Conservation (phyloP, 148 eudicot genomes). For the Fagopyrum tataricum region DNA sequence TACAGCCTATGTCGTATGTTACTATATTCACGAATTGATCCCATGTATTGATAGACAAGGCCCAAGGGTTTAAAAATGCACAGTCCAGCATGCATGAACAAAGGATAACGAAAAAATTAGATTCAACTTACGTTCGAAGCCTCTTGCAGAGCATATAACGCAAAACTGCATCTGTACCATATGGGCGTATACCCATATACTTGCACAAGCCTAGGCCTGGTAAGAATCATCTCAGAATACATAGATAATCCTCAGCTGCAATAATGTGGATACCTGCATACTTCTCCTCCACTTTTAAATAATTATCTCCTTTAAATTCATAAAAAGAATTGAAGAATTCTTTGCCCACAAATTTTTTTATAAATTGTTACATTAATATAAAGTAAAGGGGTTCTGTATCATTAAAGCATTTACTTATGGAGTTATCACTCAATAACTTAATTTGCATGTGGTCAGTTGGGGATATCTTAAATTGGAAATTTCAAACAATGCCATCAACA, state of each 20-base stretch:
- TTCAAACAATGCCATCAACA: neutral
- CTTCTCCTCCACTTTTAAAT: neutral
- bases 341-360: neutral
- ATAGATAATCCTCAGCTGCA: neutral
- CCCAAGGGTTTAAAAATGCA: neutral
- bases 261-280: neutral
- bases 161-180: slow-evolving; percentile 63
- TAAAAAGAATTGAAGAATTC: neutral
- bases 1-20: too few species aligned
- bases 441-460: neutral
- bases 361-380: neutral
- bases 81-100: neutral
- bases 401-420: neutral
- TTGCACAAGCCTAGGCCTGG: slow-evolving; percentile 82
- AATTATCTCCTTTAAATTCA: neutral
- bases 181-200: slow-evolving; percentile 69
- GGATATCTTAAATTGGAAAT: neutral
- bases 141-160: slow-evolving; percentile 66
- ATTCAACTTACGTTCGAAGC: slow-evolving; percentile 37
- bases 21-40: neutral
- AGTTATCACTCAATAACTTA: neutral
- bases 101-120: neutral
- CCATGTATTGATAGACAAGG: neutral
- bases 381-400: neutral
- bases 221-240: slow-evolving; percentile 6